Evolutionary conservation across 805 yeast genomes (phyloP).

Genomic region (Jamesozyma hellenica): DNA sequence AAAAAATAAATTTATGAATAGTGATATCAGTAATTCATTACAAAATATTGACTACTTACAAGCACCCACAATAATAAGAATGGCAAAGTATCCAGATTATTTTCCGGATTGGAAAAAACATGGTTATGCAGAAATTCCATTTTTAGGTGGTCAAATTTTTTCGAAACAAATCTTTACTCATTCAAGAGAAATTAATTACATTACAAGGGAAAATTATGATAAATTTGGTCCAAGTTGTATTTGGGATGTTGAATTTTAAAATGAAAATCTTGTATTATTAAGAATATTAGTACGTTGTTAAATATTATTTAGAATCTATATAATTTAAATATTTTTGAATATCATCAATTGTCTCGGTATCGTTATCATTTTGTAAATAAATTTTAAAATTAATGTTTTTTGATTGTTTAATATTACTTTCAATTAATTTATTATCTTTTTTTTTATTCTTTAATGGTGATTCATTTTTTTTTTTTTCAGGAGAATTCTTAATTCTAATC

Average conservation of each 20-base stretch:
- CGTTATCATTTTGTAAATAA: slow-evolving; percentile 1
- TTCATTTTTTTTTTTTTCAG: no score
- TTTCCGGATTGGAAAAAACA: slow-evolving; percentile 87
- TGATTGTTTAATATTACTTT: slow-evolving; percentile 1
- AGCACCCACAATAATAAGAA: slow-evolving; percentile 66
- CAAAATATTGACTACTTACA: slow-evolving; percentile 38
- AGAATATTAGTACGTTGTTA: neutral
- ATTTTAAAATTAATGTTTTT: slow-evolving; percentile 6
- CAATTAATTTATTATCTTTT: neutral
- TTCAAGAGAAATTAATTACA: slow-evolving; percentile 52
- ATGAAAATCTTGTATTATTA: neutral
- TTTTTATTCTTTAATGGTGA: no score
- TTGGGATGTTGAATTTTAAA: slow-evolving; percentile 49
- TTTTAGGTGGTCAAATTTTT: slow-evolving; percentile 80
- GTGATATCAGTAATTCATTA: slow-evolving; percentile 8
- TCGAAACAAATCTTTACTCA: slow-evolving; percentile 75
- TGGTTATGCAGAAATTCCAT: slow-evolving; percentile 67
- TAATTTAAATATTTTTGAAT: slow-evolving; percentile 19
- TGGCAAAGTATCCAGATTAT: slow-evolving; percentile 75
- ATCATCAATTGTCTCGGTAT: slow-evolving; percentile 13
- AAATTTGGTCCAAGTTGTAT: slow-evolving; percentile 74
- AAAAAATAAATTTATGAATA: slow-evolving; percentile 18
- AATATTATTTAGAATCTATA: slow-evolving; percentile 11
- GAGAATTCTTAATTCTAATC: no score
- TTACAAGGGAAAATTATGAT: slow-evolving; percentile 60